These are phyloP conservation scores for Jamesozyma piceae DNA, from an alignment of 805 yeast species.

Conservation along the genomic window DNA sequence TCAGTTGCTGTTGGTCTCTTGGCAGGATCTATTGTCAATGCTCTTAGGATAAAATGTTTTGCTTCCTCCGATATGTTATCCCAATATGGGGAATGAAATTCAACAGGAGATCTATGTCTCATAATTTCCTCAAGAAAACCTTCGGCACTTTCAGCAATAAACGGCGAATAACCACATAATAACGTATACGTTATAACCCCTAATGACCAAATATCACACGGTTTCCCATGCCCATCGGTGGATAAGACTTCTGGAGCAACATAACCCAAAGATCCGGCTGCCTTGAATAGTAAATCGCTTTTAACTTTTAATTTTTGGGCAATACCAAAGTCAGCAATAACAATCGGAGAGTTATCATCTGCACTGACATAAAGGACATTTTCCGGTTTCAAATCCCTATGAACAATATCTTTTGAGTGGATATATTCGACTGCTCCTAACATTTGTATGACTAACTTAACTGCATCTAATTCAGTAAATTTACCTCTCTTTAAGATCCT, in stretches of 20 bases:
- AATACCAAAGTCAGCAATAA: constrained; percentile 92
- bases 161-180: constrained; percentile 87
- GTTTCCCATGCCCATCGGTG: constrained; percentile 82
- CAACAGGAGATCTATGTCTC: constrained; percentile 60
- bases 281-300: constrained; percentile 53
- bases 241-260: constrained; percentile 92
- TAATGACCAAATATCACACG: constrained; percentile 92
- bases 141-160: constrained; percentile 70
- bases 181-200: constrained; percentile 90
- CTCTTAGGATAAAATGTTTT: constrained; percentile 60
- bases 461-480: constrained; percentile 86
- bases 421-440: constrained; percentile 70
- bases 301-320: constrained; percentile 62
- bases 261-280: constrained; percentile 91
- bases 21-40: constrained; percentile 59
- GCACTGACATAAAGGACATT: constrained; percentile 62
- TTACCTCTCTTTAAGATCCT: constrained; percentile 71
- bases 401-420: constrained; percentile 73
- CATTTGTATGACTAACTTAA: constrained; percentile 61
- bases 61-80: constrained; percentile 70
- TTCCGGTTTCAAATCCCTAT: constrained; percentile 91
- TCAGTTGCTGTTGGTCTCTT: constrained; percentile 61
- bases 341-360: constrained; percentile 60
- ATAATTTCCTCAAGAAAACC: constrained; percentile 76
- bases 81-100: constrained; percentile 86